These are phyloP conservation scores for Mycena maculata DNA, from an alignment of 768 basidiomycete genomes.

Conservation along the genomic window DNA sequence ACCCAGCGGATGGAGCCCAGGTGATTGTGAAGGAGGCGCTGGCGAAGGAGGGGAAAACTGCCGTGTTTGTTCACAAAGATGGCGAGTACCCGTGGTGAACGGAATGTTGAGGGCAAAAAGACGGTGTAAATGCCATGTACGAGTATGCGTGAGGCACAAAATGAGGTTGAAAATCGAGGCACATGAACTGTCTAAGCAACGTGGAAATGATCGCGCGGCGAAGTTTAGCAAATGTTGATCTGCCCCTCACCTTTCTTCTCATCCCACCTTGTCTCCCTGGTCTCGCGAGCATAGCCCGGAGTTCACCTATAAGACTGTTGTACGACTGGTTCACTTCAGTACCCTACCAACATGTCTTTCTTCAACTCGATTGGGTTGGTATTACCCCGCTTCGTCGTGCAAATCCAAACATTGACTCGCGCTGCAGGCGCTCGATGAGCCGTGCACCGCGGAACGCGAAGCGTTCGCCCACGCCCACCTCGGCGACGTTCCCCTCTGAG, in stretches of 20 bases:
- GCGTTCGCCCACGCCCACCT: slow-evolving; percentile 81
- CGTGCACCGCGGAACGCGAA: slow-evolving; percentile 76
- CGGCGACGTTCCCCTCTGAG: slow-evolving; percentile 63
- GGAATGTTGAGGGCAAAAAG: neutral
- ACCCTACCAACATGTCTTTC: slow-evolving; percentile 70
- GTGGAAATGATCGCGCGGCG: neutral
- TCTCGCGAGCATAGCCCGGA: slow-evolving; percentile 7
- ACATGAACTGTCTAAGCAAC: too few species aligned
- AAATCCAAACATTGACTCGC: slow-evolving; percentile 15
- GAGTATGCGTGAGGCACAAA: too few species aligned
- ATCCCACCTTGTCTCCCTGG: slow-evolving; percentile 8
- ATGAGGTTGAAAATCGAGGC: too few species aligned
- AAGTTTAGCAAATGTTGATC: neutral
- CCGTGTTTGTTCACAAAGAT: neutral
- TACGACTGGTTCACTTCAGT: slow-evolving; percentile 29
- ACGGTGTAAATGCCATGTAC: too few species aligned
- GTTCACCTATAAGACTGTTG: neutral
- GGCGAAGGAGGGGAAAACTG: neutral
- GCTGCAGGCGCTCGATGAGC: slow-evolving; percentile 76
- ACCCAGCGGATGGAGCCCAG: neutral
- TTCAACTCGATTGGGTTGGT: slow-evolving; percentile 84
- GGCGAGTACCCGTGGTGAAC: neutral
- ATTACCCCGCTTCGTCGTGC: slow-evolving; percentile 11
- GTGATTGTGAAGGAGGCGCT: neutral
- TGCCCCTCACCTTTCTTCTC: slow-evolving; percentile 15